Base-by-base conservation (phyloP, 2,329 filamentous ascomycete genomes). In the Sclerotiophoma versabilis region DNA sequence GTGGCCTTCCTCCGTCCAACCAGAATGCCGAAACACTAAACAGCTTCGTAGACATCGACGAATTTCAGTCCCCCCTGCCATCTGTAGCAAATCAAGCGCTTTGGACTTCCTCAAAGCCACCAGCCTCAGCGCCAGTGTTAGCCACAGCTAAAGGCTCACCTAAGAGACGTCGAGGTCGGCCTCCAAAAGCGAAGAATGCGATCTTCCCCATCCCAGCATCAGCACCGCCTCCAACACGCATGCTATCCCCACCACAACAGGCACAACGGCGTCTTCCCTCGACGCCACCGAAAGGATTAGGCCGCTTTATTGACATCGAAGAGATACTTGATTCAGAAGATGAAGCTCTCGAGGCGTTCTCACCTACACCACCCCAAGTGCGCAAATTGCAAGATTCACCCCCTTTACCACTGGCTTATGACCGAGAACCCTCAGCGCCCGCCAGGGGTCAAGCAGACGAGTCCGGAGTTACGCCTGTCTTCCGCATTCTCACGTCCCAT, bases 251-350 rank as follows among this genome's bases (percentile, higher is more conserved):
- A 54, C 47, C 53, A 17, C 44, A 22, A 27, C 22, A 36, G 11
- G 15, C 5, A 6, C 25, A 25, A 5, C 19, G 37, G 6, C 22
- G 39, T 4, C 27, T 42, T 4, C 49, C 50, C 5, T 47, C 49
- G 0, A 62, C 59, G 10, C 65, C 68, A 15, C 61, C 62, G 1
- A 59, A 46, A 32, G 59, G 61, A 8, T 62, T 58, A 12, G 47
- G 54, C 7, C 66, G 70, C 6, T 76, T 73, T 51, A 52, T 64
- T 12, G 59, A 72, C 33, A 69, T 76, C 17, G 75, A 76, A 22
- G 75, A 76, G 15, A 76, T 77, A 23, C 58, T 71, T 3, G 75
- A 77, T 56, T 76, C 75, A 0, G 73, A 76, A 60, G 70, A 74
- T 38, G 74, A 76, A 20, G 42, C 39, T 11, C 41, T 65, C 12